Evolutionary conservation across 306 rosid genomes (phyloP), one percentile per base, ranked within the genome.

Genomic region (Lathyrus sativus): DNA sequence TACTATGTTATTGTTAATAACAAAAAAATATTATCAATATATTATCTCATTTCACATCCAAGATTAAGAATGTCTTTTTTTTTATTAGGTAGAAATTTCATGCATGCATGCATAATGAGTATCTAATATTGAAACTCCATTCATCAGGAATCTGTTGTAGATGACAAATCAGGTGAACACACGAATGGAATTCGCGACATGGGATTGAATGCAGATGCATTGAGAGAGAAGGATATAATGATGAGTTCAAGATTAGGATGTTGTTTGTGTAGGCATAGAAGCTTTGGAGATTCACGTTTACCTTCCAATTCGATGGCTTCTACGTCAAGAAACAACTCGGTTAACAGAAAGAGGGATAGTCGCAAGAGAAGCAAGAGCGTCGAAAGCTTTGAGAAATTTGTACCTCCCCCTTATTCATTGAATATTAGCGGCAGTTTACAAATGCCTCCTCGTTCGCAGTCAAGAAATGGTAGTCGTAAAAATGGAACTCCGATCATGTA

Each of bases 401-500:
- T 14, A 13, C 33, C 67, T 9, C 33, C 48, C 7, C n/a, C 76
- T 15, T 15, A 55, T 63, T 64, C 74, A 37, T 71, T 26, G 79
- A 70, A 57, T 14, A 62, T 19, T 2, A 55, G 63, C 2, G 68
- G 59, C 0, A 71, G 19, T 43, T 14, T 73, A 4, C 38, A 4
- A 48, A 12, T 59, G 6, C 76, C 67, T 13, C n/a, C 74, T 49
- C 18, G 56, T 15, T 7, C 35, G 31, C 39, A 38, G 1, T 48
- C 74, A 12, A 37, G 19, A 70, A 62, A 46, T 22, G 41, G n/a
- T 4, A 85, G 77, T 48, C 66, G 76, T 37, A 78, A 64, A 55
- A 70, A 59, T 67, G 67, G 79, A 51, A 55, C 76, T 12, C 74
- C 86, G 22, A 88, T 90, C 31, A 84, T 87, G 96, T 93, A 74